Base-by-base conservation (phyloP, 2,329 filamentous ascomycete genomes). In the Cytospora mali region DNA sequence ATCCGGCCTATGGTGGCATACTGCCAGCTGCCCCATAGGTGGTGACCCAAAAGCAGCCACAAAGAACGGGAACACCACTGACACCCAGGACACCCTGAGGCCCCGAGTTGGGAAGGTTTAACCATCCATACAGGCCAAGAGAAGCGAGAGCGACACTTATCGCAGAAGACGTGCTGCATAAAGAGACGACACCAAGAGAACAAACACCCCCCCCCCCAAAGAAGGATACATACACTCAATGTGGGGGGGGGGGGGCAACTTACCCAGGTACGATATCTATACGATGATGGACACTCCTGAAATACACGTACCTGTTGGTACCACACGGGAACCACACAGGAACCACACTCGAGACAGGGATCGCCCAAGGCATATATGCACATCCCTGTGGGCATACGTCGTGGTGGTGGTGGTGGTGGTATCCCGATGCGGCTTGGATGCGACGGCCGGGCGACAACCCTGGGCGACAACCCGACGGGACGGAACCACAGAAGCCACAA, bases 1-100 rank as follows among this genome's bases (percentile, higher is more conserved):
- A 65, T 65, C 28, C 14, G 28, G 60, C 42, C 63, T 65, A 65
- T 55, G 52, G 60, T 53, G 57, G 55, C 53, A 65, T 51, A 62
- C 46, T 51, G 42, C 59, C 58, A 53, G 25, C 50, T 52, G 50
- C 39, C 53, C 35, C 49, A 51, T 18, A 50, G 57, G 23, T 28
- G 49, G 21, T 13, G 14, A 29, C n/a, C n/a, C n/a, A n/a, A n/a
- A n/a, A n/a, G n/a, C n/a, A n/a, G n/a, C n/a, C n/a, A n/a, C 28
- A 27, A 39, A 56, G 16, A 48, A 55, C 16, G 57, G 39, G 50
- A 33, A 23, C 46, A 21, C 16, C 18, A 42, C 6, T 42, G 39
- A 18, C 18, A 18, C 6, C 2, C 9, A 46, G 42, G 50, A n/a
- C n/a, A n/a, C n/a, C n/a, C n/a, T n/a, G n/a, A n/a, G n/a, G n/a